phyloP scores from a whole-genome alignment of 2,329 filamentous ascomycete species.

The Fusarium continuum region DNA sequence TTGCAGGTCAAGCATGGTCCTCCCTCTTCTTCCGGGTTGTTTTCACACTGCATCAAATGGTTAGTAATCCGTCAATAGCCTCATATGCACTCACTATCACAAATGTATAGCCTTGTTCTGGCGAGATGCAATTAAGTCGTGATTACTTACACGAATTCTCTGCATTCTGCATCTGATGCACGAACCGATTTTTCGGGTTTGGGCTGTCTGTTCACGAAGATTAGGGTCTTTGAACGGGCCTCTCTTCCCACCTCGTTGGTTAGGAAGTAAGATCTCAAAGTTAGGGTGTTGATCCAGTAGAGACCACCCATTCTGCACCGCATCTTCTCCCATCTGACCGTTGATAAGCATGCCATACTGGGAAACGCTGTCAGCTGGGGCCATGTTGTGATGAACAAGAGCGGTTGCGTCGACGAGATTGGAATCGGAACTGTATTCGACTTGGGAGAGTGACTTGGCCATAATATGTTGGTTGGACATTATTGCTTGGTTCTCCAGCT shows the following conservation, averaged over 20 bases:
- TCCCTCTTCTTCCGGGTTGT: conserved; percentile 56
- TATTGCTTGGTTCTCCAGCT: conserved; percentile 26
- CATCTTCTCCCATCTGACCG: conserved; percentile 18
- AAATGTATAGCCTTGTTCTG: not conserved
- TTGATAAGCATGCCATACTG: conserved; percentile 31
- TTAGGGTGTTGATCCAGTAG: conserved; percentile 40
- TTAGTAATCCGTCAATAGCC: conserved; percentile 1
- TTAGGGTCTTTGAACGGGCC: conserved; percentile 65
- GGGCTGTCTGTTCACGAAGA: conserved; percentile 63
- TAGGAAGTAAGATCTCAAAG: conserved; percentile 45
- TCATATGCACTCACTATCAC: not conserved
- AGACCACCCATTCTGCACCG: conserved; percentile 26
- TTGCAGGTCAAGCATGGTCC: conserved; percentile 64
- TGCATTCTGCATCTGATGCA: conserved; percentile 71
- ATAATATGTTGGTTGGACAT: conserved; percentile 29
- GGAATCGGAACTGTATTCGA: conserved; percentile 33
- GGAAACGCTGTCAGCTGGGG: conserved; percentile 17
- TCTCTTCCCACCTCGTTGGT: conserved; percentile 51
- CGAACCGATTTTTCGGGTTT: conserved; percentile 65
- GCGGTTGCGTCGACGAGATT: conserved; percentile 19
- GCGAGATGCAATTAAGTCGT: not conserved
- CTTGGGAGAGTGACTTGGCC: conserved; percentile 26
- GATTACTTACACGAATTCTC: conserved; percentile 63
- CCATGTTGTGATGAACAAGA: conserved; percentile 28
- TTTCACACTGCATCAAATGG: conserved; percentile 58